Conservation (phyloP, 1,139 yeast genomes). For the Yamadazyma sp. region DNA sequence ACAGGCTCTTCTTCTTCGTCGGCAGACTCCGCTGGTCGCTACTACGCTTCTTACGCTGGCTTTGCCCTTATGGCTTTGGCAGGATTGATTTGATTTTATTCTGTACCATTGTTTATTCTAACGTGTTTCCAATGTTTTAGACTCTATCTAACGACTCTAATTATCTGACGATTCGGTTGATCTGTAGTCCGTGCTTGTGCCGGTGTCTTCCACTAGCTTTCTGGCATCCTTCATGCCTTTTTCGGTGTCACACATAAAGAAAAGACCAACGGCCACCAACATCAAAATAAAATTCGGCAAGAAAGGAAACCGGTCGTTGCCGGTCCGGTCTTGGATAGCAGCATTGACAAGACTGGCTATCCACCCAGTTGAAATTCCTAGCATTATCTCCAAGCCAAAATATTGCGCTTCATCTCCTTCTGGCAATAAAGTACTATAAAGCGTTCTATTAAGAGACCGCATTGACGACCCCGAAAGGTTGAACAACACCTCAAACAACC, state of each 20-base stretch:
- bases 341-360: conserved; percentile 43
- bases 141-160: background rate
- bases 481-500: conserved; percentile 42
- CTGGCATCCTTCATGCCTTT: conserved; percentile 31
- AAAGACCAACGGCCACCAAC: conserved; percentile 24
- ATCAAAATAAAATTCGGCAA: conserved; percentile 37
- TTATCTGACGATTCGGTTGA: background rate
- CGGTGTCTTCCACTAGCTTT: conserved; percentile 4
- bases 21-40: background rate
- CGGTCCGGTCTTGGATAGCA: conserved; percentile 40
- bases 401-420: conserved; percentile 46
- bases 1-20: too few relatives aligned
- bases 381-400: conserved; percentile 43
- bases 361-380: conserved; percentile 49
- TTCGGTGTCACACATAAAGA: conserved; percentile 30
- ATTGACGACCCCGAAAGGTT: conserved; percentile 36
- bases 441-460: conserved; percentile 37
- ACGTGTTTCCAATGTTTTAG: too few relatives aligned
- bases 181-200: background rate
- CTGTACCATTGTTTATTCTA: background rate
- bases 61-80: conserved; percentile 6
- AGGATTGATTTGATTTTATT: conserved; percentile 3
- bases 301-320: conserved; percentile 40
- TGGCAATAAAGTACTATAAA: conserved; percentile 41
- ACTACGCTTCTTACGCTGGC: conserved; percentile 2